phyloP scores from a whole-genome alignment of 202 grass and related monocot species.

The Sporobolus alterniflorus region DNA sequence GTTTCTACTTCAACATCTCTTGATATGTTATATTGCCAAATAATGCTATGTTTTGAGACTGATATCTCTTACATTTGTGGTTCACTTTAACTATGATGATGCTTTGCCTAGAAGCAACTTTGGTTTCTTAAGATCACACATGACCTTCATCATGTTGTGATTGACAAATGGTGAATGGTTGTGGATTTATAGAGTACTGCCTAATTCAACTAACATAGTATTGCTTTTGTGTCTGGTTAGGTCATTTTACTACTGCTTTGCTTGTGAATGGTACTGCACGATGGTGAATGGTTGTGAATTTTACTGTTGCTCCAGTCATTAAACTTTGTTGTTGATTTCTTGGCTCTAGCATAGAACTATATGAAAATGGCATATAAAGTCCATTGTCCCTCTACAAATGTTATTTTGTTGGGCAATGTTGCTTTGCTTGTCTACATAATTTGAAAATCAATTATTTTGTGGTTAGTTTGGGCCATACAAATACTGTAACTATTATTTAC shows the following conservation, averaged over 20 bases:
- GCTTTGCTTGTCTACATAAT: no score
- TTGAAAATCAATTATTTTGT: no score
- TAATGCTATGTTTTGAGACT: neutral
- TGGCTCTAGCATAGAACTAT: neutral
- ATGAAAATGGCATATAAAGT: neutral
- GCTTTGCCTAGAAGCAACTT: neutral
- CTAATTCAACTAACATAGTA: neutral
- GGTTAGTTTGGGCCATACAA: no score
- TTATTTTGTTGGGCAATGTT: no score
- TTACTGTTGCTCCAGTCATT: neutral
- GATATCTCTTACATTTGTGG: neutral
- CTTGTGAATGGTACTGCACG: no score
- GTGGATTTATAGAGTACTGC: neutral
- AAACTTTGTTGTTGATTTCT: constrained; percentile 4
- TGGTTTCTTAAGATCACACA: neutral
- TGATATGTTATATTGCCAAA: no score
- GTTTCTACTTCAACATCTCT: no score
- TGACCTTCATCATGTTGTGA: neutral
- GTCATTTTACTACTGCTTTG: neutral
- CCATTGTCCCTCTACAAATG: neutral
- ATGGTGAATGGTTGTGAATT: no score
- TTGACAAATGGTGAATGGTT: neutral
- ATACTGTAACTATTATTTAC: no score
- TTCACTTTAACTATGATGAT: neutral
- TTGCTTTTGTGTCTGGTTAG: neutral